phyloP scores from a whole-genome alignment of 805 yeast species.

The Saturnispora gosingensis region DNA sequence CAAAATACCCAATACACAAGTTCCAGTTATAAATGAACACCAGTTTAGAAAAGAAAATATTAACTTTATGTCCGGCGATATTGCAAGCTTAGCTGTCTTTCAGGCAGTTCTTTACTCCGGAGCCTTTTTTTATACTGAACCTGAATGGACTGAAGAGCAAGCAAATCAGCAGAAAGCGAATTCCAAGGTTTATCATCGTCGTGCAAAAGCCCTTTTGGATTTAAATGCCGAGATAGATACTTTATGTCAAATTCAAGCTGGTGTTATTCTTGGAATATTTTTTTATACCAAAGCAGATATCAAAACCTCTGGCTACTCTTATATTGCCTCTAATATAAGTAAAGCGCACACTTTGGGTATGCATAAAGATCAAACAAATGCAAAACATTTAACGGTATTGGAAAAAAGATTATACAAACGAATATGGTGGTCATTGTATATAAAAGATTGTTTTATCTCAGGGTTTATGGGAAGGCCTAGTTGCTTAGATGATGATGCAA shows the following conservation, averaged over 20 bases:
- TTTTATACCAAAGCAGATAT: conserved; percentile 55
- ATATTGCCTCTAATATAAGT: conserved; percentile 16
- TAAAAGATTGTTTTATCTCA: conserved; percentile 56
- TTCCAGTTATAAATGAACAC: conserved; percentile 58
- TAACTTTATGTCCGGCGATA: conserved; percentile 37
- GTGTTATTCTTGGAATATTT: conserved; percentile 53
- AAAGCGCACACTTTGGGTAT: conserved; percentile 62
- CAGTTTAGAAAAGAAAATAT: conserved; percentile 51
- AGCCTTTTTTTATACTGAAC: conserved; percentile 48
- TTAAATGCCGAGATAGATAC: conserved; percentile 61
- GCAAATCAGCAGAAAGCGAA: conserved; percentile 31
- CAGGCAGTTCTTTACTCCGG: conserved; percentile 67
- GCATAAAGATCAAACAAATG: conserved; percentile 37
- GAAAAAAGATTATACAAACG: conserved; percentile 46
- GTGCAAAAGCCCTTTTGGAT: conserved; percentile 71
- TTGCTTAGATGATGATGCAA: conserved; percentile 49
- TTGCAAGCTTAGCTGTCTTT: conserved; percentile 52
- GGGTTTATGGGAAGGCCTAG: conserved; percentile 67
- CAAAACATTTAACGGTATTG: conserved; percentile 8
- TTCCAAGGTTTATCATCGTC: conserved; percentile 46
- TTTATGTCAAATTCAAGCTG: conserved; percentile 49
- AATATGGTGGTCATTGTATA: conserved; percentile 71
- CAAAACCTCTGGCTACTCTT: conserved; percentile 60
- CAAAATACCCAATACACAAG: conserved; percentile 52
- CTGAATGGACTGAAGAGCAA: conserved; percentile 37